Base-by-base conservation (phyloP, 306 rosid genomes). In the Biancaea sappan region DNA sequence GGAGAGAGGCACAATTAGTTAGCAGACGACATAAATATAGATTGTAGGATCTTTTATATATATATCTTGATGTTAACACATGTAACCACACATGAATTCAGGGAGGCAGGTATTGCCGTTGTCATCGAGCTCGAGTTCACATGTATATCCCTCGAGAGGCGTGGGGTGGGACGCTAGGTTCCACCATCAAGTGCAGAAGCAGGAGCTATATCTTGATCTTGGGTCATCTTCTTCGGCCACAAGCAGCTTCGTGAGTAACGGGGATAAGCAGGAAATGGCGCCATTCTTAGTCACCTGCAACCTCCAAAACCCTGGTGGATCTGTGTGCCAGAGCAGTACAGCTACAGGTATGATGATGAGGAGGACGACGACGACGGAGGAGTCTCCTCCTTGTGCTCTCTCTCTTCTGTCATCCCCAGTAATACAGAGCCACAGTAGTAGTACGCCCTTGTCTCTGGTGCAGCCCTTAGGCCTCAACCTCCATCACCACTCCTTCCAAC, bases 321-420 rank as follows among this genome's bases (percentile, higher is more conserved):
- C 90, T 5, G 71, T 79, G 74, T 65, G 85, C 84, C 92, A 73
- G 60, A 78, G n/a, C n/a, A n/a, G n/a, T n/a, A n/a, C n/a, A n/a
- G n/a, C n/a, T n/a, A n/a, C n/a, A n/a, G n/a, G n/a, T n/a, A n/a
- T n/a, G n/a, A n/a, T n/a, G n/a, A n/a, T n/a, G n/a, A n/a, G n/a
- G n/a, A n/a, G n/a, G n/a, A n/a, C n/a, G n/a, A n/a, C n/a, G n/a
- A n/a, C n/a, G n/a, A n/a, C 75, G 1, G 51, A 46, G 51, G 21
- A 15, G 13, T 76, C 87, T 66, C 81, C 97, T 56, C 86, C 88
- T 57, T 85, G 96, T 94, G 99, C 97, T 94, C 99, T 92, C 99
- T 94, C 97, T 94, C 99, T 94, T 92, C 99, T 94, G 99, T 94
- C 99, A 94, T 90, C 97, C 34, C 89, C 90, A 4, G 4, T 34